phyloP scores from a whole-genome alignment of 140 eudicot genomes.

The Anethum foeniculum region DNA sequence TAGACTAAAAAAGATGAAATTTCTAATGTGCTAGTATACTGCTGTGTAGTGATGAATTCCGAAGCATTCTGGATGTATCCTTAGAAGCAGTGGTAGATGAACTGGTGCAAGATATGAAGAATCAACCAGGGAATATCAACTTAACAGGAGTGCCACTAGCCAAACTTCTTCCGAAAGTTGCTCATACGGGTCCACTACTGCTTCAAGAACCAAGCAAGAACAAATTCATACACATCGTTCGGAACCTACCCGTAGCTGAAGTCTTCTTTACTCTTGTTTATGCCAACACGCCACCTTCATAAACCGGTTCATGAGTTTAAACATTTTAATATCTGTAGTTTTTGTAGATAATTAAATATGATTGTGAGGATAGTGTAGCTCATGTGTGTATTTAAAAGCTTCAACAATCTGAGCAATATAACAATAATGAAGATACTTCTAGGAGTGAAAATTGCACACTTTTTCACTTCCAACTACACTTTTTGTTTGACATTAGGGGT shows the following conservation, averaged over 20 bases:
- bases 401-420: not conserved
- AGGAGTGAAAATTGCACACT: not conserved
- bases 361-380: not conserved
- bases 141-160: constrained; percentile 61
- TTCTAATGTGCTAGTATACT: not conserved
- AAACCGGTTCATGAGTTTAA: not conserved
- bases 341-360: not conserved
- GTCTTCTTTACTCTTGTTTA: constrained; percentile 76
- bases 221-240: constrained; percentile 48
- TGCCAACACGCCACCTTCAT: constrained; percentile 51
- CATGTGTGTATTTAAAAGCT: not conserved
- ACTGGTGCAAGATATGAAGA: constrained; percentile 46
- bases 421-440: not conserved
- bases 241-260: constrained; percentile 64
- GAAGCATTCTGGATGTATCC: constrained; percentile 54
- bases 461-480: not conserved
- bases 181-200: constrained; percentile 43
- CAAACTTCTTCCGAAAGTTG: constrained; percentile 60
- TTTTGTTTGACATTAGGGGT: too few species aligned
- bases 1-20: not conserved
- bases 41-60: constrained; percentile 57
- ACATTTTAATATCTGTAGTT: not conserved
- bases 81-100: constrained; percentile 53
- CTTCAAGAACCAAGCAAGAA: constrained; percentile 59
- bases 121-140: constrained; percentile 37